Evolutionary conservation across 2,329 filamentous ascomycete species (phyloP).

Genomic region (Aspergillus felis): DNA sequence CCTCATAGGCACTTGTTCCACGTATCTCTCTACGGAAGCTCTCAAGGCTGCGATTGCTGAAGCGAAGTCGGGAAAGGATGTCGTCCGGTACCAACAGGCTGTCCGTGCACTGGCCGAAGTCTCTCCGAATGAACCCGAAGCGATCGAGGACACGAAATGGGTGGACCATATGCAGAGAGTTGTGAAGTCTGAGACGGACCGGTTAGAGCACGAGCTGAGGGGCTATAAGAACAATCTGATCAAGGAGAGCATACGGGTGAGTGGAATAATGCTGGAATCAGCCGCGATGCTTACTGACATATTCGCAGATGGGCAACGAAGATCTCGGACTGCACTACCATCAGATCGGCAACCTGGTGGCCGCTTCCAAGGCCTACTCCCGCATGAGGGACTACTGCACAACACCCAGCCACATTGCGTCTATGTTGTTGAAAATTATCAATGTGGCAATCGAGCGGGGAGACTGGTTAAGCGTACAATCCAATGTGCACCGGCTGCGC

Average conservation of each 20-base stretch:
- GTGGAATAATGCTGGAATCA: constrained; percentile 18
- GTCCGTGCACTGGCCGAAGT: constrained; percentile 62
- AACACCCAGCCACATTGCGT: constrained; percentile 74
- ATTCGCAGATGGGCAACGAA: constrained; percentile 80
- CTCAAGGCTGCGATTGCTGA: constrained; percentile 72
- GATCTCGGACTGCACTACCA: constrained; percentile 84
- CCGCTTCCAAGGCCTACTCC: constrained; percentile 71
- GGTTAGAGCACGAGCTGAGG: constrained; percentile 81
- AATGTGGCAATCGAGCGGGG: constrained; percentile 70
- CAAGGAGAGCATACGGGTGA: constrained; percentile 89
- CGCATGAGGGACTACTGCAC: constrained; percentile 91
- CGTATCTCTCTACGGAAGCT: constrained; percentile 72
- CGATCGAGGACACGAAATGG: constrained; percentile 68
- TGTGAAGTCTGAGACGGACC: constrained; percentile 66
- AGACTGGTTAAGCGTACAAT: constrained; percentile 69
- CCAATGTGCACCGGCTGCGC: constrained; percentile 56
- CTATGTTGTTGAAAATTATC: constrained; percentile 75
- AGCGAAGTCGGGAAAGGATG: constrained; percentile 72
- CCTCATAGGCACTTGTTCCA: constrained; percentile 74
- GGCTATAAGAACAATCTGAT: constrained; percentile 96
- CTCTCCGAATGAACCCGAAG: constrained; percentile 65
- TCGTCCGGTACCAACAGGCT: constrained; percentile 65
- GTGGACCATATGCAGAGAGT: constrained; percentile 62
- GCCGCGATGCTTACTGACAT: constrained; percentile 3
- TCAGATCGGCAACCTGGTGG: constrained; percentile 66